phyloP scores from a whole-genome alignment of 2,329 filamentous ascomycete species.

The Arthroderma sp. region DNA sequence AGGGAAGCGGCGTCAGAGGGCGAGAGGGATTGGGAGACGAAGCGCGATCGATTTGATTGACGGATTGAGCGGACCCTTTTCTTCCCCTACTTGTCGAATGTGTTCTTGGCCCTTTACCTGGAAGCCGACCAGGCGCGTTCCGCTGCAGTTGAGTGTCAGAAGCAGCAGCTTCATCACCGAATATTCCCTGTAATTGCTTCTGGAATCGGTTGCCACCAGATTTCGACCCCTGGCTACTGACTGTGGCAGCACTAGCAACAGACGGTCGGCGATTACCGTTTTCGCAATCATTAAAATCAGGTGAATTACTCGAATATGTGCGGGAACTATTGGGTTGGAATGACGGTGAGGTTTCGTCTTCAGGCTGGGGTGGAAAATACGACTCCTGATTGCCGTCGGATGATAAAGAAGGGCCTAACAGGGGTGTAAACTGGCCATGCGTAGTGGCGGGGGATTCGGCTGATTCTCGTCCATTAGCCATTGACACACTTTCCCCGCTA shows the following conservation, averaged over 20 bases:
- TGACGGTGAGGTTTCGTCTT: conserved; percentile 44
- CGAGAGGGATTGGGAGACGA: conserved; percentile 63
- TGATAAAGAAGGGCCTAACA: too few species aligned
- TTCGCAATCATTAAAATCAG: conserved; percentile 20
- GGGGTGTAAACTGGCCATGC: too few species aligned
- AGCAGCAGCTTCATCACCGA: conserved; percentile 54
- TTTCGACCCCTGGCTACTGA: conserved; percentile 62
- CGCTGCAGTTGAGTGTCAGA: conserved; percentile 4
- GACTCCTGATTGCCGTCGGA: too few species aligned
- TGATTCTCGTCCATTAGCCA: not conserved
- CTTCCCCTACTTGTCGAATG: conserved; percentile 48
- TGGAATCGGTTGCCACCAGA: conserved; percentile 49
- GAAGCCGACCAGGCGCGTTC: conserved; percentile 4
- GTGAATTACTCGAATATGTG: conserved; percentile 1
- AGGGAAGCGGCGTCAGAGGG: conserved; percentile 67
- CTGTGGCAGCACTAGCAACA: conserved; percentile 65
- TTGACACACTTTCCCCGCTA: not conserved
- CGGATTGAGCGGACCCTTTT: conserved; percentile 68
- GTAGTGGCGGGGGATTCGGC: not conserved
- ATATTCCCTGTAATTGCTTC: conserved; percentile 76
- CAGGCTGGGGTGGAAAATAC: not conserved
- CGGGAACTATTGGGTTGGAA: conserved; percentile 41
- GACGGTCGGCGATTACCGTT: conserved; percentile 64
- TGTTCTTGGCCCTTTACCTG: conserved; percentile 3
- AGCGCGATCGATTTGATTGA: conserved; percentile 41